These are phyloP conservation scores for Isabelozyma heimii DNA, from an alignment of 805 yeast genomes.

Conservation along the genomic window DNA sequence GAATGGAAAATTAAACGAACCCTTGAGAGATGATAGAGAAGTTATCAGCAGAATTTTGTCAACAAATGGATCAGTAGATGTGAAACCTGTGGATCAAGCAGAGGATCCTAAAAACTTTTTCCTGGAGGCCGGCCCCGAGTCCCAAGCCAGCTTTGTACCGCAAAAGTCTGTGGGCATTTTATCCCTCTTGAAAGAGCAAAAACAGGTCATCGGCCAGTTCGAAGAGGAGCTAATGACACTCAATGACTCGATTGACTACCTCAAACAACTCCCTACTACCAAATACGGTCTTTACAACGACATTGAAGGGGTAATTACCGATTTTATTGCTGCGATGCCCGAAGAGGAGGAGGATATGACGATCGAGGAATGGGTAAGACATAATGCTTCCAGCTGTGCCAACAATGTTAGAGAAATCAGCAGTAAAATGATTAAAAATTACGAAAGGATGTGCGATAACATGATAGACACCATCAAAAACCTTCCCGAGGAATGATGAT, in stretches of 20 bases:
- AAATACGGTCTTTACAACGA: constrained; percentile 54
- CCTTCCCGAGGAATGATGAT: constrained; percentile 13
- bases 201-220: not conserved
- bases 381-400: constrained; percentile 55
- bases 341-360: constrained; percentile 66
- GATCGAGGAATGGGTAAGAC: constrained; percentile 65
- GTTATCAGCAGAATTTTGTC: too few species aligned
- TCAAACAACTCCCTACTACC: constrained; percentile 31
- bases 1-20: too few species aligned
- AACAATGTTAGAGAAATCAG: constrained; percentile 46
- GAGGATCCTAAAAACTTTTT: too few species aligned
- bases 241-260: constrained; percentile 28
- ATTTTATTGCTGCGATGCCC: constrained; percentile 68
- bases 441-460: constrained; percentile 45
- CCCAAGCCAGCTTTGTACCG: too few species aligned
- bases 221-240: not conserved
- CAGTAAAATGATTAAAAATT: constrained; percentile 44
- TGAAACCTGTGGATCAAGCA: too few species aligned
- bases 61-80: too few species aligned
- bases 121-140: too few species aligned
- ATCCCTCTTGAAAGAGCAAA: not conserved
- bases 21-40: too few species aligned
- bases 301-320: constrained; percentile 60
- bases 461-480: constrained; percentile 28
- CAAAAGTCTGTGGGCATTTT: too few species aligned